phyloP scores from a whole-genome alignment of 768 basidiomycete species.

The Trametes cinnabarina region DNA sequence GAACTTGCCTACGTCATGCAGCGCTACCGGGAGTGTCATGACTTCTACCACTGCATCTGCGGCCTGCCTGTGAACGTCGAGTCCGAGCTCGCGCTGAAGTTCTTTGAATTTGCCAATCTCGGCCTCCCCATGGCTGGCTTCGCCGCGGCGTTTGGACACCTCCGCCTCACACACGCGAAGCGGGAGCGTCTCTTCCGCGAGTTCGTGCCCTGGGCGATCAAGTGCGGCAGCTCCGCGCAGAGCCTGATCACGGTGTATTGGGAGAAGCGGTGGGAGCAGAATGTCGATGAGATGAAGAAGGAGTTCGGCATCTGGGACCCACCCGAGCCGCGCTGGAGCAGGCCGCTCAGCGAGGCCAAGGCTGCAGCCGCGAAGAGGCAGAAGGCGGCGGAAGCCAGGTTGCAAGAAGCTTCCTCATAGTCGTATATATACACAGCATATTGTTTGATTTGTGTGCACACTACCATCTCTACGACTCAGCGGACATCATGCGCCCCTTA shows the following conservation, averaged over 20 bases:
- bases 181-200: slow-evolving; percentile 59
- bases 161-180: slow-evolving; percentile 54
- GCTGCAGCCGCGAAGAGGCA: slow-evolving; percentile 33
- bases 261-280: slow-evolving; percentile 91
- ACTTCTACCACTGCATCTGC: slow-evolving; percentile 93
- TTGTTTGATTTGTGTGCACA: neutral
- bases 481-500: slow-evolving; percentile 5
- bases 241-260: slow-evolving; percentile 91
- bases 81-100: slow-evolving; percentile 91
- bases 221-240: slow-evolving; percentile 70
- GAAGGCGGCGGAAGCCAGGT: neutral
- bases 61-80: slow-evolving; percentile 86
- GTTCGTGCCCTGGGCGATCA: slow-evolving; percentile 91
- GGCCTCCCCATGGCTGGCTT: slow-evolving; percentile 85
- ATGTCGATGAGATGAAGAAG: slow-evolving; percentile 75
- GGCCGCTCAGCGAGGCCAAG: slow-evolving; percentile 61
- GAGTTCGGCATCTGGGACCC: slow-evolving; percentile 87
- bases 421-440: neutral
- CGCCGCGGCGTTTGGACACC: slow-evolving; percentile 74
- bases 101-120: slow-evolving; percentile 91
- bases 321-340: slow-evolving; percentile 69
- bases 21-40: slow-evolving; percentile 96
- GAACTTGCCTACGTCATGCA: slow-evolving; percentile 98
- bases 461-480: neutral
- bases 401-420: slow-evolving; percentile 6